Base-by-base conservation (phyloP, 2,329 filamentous ascomycete species). In the Fusarium longipes region DNA sequence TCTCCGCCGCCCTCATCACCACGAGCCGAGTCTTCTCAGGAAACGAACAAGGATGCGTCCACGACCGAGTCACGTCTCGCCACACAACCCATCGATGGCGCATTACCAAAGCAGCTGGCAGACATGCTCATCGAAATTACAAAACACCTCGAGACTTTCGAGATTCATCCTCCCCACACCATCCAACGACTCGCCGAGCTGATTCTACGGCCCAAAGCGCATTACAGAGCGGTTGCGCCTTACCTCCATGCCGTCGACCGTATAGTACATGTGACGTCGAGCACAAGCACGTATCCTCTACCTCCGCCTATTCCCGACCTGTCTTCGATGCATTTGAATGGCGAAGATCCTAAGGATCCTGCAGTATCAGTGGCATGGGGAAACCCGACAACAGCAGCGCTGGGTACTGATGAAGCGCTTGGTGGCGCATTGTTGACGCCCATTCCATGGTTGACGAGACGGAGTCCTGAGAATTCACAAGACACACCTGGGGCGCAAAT, bases 241-340 rank as follows among this genome's bases (percentile, higher is more conserved):
- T 99, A 96, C 77, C 87, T 99, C 12, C 91, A 96, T 72, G 96
- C 96, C 4, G 86, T 98, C 47, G 93, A 98, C 76, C 90, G 96
- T 57, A 91, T 97, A 22, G 89, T 97, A 24, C 93, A 91, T 57
- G 96, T 99, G 57, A 96, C 93, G 12, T 97, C 93, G 35, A 87
- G 89, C 25, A 87, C 89, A 20, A 89, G 91, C 67, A 84, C 89
- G 57, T 99, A 97, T 75, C 96, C 96, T 1, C 86, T 98, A 2
- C 93, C 92, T 2, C 86, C 88, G 1, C 86, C 88, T 15, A 79
- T 89, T 9, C 83, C 85, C 3, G 86, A 89, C 68, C 80, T 85
- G 66, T 85, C 87, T 25, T 81, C 83, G 49, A 82, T 87, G 70
- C 80, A 80, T 15, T 75, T 83, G 51, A 94, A 96, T 73, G 92